Conservation (phyloP, 768 basidiomycete species). For the Crucibulum laeve region DNA sequence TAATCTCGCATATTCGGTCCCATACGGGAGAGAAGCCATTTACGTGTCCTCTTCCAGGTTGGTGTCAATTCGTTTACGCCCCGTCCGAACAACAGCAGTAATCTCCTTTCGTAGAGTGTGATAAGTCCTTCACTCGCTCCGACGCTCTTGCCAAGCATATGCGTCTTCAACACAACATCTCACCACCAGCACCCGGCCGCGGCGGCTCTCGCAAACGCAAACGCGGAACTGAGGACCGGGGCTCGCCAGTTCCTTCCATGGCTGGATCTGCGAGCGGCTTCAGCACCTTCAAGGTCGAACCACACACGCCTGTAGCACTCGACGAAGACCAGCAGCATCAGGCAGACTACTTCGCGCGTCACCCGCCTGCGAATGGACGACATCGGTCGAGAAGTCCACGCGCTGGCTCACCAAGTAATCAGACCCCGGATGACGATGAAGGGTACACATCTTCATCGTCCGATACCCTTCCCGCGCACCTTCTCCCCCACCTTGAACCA, state of each 20-base stretch:
- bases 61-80: slow-evolving; percentile 17
- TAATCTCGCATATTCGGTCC: slow-evolving; percentile 86
- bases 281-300: slow-evolving; percentile 64
- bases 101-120: slow-evolving; percentile 61
- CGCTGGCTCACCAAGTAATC: slow-evolving; percentile 13
- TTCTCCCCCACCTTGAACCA: slow-evolving; percentile 47
- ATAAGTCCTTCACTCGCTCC: slow-evolving; percentile 92
- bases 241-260: slow-evolving; percentile 18
- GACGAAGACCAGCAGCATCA: slow-evolving; percentile 28
- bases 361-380: slow-evolving; percentile 13
- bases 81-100: slow-evolving; percentile 4
- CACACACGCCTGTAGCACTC: slow-evolving; percentile 33
- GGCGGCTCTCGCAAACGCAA: slow-evolving; percentile 72
- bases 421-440: slow-evolving; percentile 29
- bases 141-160: slow-evolving; percentile 93
- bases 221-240: slow-evolving; percentile 40
- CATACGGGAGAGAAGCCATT: slow-evolving; percentile 97
- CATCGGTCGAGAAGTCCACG: slow-evolving; percentile 10
- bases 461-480: slow-evolving; percentile 52
- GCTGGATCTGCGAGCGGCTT: slow-evolving; percentile 29
- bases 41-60: slow-evolving; percentile 75
- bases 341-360: slow-evolving; percentile 11
- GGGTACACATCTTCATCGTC: slow-evolving; percentile 28
- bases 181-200: slow-evolving; percentile 67
- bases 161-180: slow-evolving; percentile 81